These are phyloP conservation scores for Peniophora sp. DNA, from an alignment of 1,284 basidiomycete species.

Conservation along the genomic window DNA sequence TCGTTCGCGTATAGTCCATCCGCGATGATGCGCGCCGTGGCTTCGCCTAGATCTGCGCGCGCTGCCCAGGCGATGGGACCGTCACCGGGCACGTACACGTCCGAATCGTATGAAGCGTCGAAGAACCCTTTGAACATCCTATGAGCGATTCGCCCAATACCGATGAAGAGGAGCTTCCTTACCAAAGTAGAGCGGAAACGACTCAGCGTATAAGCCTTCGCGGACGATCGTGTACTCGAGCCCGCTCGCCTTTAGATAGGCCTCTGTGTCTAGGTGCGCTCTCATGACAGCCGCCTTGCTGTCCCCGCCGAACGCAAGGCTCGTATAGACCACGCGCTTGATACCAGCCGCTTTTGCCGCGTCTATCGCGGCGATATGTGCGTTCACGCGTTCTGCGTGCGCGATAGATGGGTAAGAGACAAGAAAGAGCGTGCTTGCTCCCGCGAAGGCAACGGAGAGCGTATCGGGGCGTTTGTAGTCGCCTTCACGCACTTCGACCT, in stretches of 20 bases:
- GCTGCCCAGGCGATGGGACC: conserved; percentile 24
- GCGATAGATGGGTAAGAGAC: conserved; percentile 29
- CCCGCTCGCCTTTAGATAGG: conserved; percentile 25
- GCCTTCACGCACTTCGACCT: conserved; percentile 23
- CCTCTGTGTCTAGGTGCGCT: conserved; percentile 29
- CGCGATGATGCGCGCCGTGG: conserved; percentile 22
- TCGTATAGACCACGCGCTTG: conserved; percentile 31
- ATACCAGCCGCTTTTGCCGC: conserved; percentile 25
- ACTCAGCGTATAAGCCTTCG: conserved; percentile 32
- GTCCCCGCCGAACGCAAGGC: conserved; percentile 24
- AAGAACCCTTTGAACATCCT: conserved; percentile 6
- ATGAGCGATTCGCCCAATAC: too few relatives aligned
- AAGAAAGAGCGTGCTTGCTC: conserved; percentile 27
- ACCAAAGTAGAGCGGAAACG: conserved; percentile 28
- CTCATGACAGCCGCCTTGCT: conserved; percentile 27
- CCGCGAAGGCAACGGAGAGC: conserved; percentile 24
- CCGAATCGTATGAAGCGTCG: conserved; percentile 1
- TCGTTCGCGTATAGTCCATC: conserved; percentile 17
- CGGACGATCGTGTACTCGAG: conserved; percentile 27
- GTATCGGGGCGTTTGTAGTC: conserved; percentile 23
- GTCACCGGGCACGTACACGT: conserved; percentile 13
- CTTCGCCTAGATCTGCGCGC: conserved; percentile 24
- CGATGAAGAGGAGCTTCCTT: not conserved
- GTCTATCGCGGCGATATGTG: conserved; percentile 29
- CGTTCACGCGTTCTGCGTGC: conserved; percentile 22